phyloP scores from a whole-genome alignment of 1,139 yeast genomes.

The Casaregolazyma suthepensis region DNA sequence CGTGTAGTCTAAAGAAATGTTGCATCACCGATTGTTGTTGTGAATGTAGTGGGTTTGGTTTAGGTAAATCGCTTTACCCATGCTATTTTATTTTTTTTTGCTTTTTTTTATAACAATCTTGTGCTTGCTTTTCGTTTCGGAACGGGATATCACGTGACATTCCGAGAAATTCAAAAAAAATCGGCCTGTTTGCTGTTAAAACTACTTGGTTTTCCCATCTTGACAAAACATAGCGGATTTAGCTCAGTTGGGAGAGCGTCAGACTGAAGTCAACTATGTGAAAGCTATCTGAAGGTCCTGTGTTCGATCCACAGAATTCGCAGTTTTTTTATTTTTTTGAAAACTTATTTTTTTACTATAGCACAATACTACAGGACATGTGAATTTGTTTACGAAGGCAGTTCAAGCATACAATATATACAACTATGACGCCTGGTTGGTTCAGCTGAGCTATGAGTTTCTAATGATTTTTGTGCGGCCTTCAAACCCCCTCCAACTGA shows the following conservation, averaged over 20 bases:
- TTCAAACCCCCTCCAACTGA: not conserved
- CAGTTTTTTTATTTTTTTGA: slow-evolving; percentile 10
- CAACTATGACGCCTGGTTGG: not conserved
- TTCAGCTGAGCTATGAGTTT: not conserved
- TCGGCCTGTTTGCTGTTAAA: not conserved
- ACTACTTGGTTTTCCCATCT: not conserved
- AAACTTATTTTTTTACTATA: not conserved
- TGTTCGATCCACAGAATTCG: slow-evolving; percentile 24
- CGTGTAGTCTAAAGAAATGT: not conserved
- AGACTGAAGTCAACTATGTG: slow-evolving; percentile 53
- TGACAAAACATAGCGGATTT: slow-evolving; percentile 44
- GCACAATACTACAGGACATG: not conserved
- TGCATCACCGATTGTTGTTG: not conserved
- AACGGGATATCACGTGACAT: not conserved
- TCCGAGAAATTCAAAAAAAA: not conserved
- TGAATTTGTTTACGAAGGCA: not conserved
- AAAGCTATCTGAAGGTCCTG: slow-evolving; percentile 22
- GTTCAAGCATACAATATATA: not conserved
- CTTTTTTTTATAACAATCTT: no score
- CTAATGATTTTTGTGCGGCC: not conserved
- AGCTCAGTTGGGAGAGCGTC: slow-evolving; percentile 91
- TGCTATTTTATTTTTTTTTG: no score
- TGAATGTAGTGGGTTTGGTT: not conserved
- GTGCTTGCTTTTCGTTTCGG: not conserved
- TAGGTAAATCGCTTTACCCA: not conserved